These are phyloP conservation scores for Aureobasidium sp. DNA, from an alignment of 2,329 filamentous ascomycete genomes.

Conservation along the genomic window DNA sequence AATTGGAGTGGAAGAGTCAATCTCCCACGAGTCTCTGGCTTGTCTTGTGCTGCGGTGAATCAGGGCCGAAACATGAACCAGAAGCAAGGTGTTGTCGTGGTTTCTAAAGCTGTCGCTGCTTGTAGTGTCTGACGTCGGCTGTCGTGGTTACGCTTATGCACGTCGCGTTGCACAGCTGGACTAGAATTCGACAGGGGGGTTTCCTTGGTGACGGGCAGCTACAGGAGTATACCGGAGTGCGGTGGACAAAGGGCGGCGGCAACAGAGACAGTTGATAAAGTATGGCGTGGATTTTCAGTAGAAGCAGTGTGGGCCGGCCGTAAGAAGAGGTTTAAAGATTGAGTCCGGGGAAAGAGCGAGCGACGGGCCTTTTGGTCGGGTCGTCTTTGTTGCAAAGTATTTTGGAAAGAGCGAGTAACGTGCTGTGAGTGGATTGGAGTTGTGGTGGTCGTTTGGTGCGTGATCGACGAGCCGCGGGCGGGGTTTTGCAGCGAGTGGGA, in stretches of 20 bases:
- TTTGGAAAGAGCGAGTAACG: background rate
- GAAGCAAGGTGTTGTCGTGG: slow-evolving; percentile 5
- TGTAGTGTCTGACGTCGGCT: slow-evolving; percentile 7
- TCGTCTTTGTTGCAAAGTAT: background rate
- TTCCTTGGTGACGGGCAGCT: background rate
- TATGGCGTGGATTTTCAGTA: slow-evolving; percentile 4
- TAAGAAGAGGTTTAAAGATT: background rate
- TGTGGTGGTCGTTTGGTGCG: background rate
- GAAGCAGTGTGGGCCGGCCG: background rate
- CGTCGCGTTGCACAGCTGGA: slow-evolving; percentile 3
- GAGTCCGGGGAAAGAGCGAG: slow-evolving; percentile 9
- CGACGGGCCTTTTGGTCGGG: background rate
- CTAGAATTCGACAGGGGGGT: background rate
- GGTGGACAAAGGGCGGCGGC: background rate
- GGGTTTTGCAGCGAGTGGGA: slow-evolving; percentile 3
- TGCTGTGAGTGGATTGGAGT: background rate
- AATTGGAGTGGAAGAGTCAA: slow-evolving; percentile 9
- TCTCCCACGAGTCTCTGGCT: slow-evolving; percentile 7
- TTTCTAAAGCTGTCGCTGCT: slow-evolving; percentile 1
- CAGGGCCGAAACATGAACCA: slow-evolving; percentile 2
- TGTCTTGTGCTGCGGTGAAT: slow-evolving; percentile 4
- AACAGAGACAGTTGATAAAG: slow-evolving; percentile 1
- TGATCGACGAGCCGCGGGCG: slow-evolving; percentile 8
- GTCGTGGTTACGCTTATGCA: slow-evolving; percentile 11
- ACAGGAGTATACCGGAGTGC: background rate